A percentile compares a stretch with the other conserved stretches of the same genome.
phyloP scores from a whole-genome alignment of 2,329 filamentous ascomycete species.

The Ceratocystis papillata region DNA sequence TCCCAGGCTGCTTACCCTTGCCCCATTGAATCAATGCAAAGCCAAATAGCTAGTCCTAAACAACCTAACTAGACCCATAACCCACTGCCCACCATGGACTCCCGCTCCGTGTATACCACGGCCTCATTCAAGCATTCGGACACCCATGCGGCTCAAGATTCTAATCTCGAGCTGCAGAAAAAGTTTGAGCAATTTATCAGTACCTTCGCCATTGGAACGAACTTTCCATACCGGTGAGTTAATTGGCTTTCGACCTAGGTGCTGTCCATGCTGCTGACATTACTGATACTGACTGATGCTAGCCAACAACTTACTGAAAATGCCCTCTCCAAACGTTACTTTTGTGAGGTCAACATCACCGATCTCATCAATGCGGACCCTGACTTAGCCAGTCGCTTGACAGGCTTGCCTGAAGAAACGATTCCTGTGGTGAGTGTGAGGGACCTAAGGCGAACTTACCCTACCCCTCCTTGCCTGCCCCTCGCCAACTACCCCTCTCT shows the following conservation, averaged over 20 bases:
- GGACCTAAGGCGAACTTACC: constrained; percentile 18
- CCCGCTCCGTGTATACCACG: constrained; percentile 23
- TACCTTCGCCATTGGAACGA: constrained; percentile 18
- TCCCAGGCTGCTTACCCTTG: background rate
- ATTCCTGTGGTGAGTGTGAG: constrained; percentile 55
- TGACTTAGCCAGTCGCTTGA: constrained; percentile 80
- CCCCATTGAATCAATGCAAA: background rate
- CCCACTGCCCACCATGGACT: constrained; percentile 17
- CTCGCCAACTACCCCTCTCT: background rate
- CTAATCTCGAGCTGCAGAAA: constrained; percentile 59
- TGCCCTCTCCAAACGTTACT: constrained; percentile 85
- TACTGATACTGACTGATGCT: constrained; percentile 9
- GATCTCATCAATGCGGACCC: constrained; percentile 95
- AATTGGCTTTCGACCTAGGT: background rate
- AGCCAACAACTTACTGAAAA: constrained; percentile 96
- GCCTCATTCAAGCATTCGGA: constrained; percentile 37
- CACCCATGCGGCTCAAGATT: constrained; percentile 56
- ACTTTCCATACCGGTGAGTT: constrained; percentile 22
- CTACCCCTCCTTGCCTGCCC: background rate
- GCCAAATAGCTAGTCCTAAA: too few species aligned
- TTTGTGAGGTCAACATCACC: constrained; percentile 89
- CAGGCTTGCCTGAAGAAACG: constrained; percentile 80
- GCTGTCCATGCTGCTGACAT: background rate
- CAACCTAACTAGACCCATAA: too few species aligned
- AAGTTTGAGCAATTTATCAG: constrained; percentile 69